Percentiles rank a stretch among this genome's conserved stretches.
phyloP scores from a whole-genome alignment of 2,329 filamentous ascomycete genomes.

The Westerdykella ornata region DNA sequence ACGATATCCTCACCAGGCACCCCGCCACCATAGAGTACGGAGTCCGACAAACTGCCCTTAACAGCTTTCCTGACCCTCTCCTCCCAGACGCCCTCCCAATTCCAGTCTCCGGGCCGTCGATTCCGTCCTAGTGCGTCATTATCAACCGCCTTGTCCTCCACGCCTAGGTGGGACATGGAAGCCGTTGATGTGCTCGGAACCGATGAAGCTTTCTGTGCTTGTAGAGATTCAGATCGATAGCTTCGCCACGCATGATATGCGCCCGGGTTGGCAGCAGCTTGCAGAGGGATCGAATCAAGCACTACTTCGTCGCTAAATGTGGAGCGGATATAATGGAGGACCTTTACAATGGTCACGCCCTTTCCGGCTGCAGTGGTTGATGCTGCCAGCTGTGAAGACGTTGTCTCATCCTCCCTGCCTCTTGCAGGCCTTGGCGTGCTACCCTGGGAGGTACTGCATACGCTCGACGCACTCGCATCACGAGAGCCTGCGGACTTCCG shows the following conservation, averaged over 20 bases:
- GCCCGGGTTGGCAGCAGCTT: constrained; percentile 79
- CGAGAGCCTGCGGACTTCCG: constrained; percentile 27
- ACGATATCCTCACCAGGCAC: constrained; percentile 65
- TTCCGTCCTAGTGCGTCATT: constrained; percentile 41
- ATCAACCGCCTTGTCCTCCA: constrained; percentile 12
- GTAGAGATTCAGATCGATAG: constrained; percentile 49
- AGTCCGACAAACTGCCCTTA: constrained; percentile 68
- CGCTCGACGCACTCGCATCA: constrained; percentile 27
- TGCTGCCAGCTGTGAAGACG: constrained; percentile 4
- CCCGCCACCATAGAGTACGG: constrained; percentile 65
- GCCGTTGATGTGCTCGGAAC: constrained; percentile 21
- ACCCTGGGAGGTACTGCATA: constrained; percentile 15
- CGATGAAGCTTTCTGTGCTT: constrained; percentile 13
- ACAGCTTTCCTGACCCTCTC: constrained; percentile 77
- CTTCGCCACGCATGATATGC: constrained; percentile 92
- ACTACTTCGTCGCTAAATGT: constrained; percentile 72
- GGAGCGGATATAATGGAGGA: constrained; percentile 74
- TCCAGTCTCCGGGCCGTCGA: constrained; percentile 76
- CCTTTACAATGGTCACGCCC: constrained; percentile 41
- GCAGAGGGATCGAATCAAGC: constrained; percentile 70
- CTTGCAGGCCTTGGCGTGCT: constrained; percentile 12
- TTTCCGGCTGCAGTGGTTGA: constrained; percentile 5
- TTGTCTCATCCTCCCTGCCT: too few relatives aligned
- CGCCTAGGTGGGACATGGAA: constrained; percentile 2
- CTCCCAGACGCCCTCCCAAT: constrained; percentile 97